Conservation (phyloP, 495 filamentous ascomycete species). For the Podospora conica region DNA sequence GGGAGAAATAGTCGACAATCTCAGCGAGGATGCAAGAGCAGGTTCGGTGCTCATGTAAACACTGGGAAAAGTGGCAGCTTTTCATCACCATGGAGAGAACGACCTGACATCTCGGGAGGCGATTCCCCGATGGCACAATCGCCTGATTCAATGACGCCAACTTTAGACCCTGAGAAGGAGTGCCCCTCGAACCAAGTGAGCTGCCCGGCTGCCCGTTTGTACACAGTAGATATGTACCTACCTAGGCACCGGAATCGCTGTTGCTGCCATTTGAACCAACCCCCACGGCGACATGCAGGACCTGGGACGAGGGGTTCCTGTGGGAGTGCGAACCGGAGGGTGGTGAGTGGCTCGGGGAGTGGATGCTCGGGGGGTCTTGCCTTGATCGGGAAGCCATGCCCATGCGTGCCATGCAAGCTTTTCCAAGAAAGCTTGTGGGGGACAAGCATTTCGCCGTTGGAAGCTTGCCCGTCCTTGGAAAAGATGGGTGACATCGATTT, state of each 20-base stretch:
- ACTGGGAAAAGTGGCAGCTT: neutral
- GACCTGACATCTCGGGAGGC: neutral
- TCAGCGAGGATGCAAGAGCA: neutral
- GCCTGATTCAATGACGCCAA: neutral
- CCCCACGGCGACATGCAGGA: neutral
- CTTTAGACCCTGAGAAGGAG: neutral
- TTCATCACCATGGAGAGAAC: neutral
- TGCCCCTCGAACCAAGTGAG: too few relatives aligned
- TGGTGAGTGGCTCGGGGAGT: neutral
- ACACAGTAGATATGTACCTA: too few relatives aligned
- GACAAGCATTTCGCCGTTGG: neutral
- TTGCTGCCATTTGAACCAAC: neutral
- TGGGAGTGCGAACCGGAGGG: neutral
- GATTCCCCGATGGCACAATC: neutral
- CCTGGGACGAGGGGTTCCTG: neutral
- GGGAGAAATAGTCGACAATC: neutral
- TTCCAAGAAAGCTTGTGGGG: neutral
- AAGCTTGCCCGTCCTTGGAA: neutral
- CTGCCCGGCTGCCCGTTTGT: too few relatives aligned
- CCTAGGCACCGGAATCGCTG: too few relatives aligned
- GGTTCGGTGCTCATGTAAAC: neutral
- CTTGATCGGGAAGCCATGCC: neutral
- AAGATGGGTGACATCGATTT: too few relatives aligned
- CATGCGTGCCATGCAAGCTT: neutral
- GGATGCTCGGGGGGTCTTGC: neutral